Conservation (phyloP, 2,329 filamentous ascomycete genomes). For the Penicillium freii region DNA sequence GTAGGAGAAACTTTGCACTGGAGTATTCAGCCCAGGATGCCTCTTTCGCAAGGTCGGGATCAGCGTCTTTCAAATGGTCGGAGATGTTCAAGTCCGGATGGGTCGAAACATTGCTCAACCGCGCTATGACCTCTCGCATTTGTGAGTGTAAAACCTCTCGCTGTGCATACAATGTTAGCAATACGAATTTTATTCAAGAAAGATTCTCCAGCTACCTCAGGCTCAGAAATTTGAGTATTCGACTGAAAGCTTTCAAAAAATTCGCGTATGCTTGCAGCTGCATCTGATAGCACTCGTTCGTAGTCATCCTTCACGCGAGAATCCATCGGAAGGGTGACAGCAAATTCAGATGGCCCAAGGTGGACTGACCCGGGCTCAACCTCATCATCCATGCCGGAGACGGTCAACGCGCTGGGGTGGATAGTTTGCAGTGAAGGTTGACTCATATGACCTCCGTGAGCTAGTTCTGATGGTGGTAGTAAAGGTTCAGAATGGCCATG, state of each 20-base stretch:
- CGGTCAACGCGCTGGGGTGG: conserved; percentile 38
- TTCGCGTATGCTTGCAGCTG: conserved; percentile 30
- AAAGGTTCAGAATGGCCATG: conserved; percentile 26
- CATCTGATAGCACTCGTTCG: conserved; percentile 33
- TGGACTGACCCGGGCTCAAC: conserved; percentile 32
- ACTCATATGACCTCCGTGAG: conserved; percentile 17
- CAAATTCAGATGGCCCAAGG: conserved; percentile 42
- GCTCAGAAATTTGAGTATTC: conserved; percentile 10
- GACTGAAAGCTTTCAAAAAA: conserved; percentile 27
- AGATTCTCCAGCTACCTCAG: conserved; percentile 27
- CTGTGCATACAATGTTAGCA: conserved; percentile 23
- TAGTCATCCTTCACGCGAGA: conserved; percentile 46
- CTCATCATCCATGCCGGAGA: conserved; percentile 28
- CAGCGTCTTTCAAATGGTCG: conserved; percentile 36
- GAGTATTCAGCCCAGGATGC: conserved; percentile 49
- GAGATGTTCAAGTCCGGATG: conserved; percentile 47
- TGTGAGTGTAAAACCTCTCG: conserved; percentile 27
- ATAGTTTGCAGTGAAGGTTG: conserved; percentile 34
- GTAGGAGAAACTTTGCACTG: conserved; percentile 47
- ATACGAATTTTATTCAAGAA: background rate
- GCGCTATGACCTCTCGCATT: conserved; percentile 36
- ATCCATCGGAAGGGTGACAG: conserved; percentile 45
- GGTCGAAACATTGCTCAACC: conserved; percentile 44
- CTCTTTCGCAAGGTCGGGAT: conserved; percentile 37
- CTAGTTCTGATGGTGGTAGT: conserved; percentile 29